phyloP scores from a whole-genome alignment of 2,329 filamentous ascomycete genomes.

The Annulohypoxylon truncatum region DNA sequence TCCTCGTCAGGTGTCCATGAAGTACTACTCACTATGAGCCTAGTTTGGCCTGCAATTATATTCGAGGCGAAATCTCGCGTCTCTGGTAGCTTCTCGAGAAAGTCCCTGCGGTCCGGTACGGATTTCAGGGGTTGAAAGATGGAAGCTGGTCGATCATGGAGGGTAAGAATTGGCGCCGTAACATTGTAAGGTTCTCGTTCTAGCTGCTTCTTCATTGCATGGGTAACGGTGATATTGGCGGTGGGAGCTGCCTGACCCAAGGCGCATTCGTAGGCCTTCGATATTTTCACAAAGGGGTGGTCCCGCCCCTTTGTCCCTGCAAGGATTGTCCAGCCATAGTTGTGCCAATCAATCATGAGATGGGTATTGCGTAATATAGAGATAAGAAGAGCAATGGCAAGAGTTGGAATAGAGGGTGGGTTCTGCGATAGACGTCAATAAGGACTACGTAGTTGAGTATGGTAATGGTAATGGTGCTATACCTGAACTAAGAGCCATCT shows the following conservation, averaged over 20 bases:
- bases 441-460: slow-evolving; percentile 30
- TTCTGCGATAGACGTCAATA: slow-evolving; percentile 67
- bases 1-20: slow-evolving; percentile 99
- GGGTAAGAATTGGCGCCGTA: slow-evolving; percentile 71
- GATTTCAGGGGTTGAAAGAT: slow-evolving; percentile 79
- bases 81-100: slow-evolving; percentile 74
- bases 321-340: slow-evolving; percentile 96
- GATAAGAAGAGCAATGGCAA: slow-evolving; percentile 78
- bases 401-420: slow-evolving; percentile 91
- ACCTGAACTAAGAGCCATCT: slow-evolving; percentile 89
- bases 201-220: slow-evolving; percentile 85
- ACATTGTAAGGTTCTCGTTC: slow-evolving; percentile 72
- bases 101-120: slow-evolving; percentile 60
- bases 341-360: slow-evolving; percentile 97
- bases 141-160: slow-evolving; percentile 87
- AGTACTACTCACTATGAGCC: slow-evolving; percentile 88
- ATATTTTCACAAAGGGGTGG: slow-evolving; percentile 82
- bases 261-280: slow-evolving; percentile 79
- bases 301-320: slow-evolving; percentile 66
- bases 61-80: slow-evolving; percentile 69
- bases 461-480: slow-evolving; percentile 37
- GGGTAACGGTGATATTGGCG: slow-evolving; percentile 87
- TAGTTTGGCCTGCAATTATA: slow-evolving; percentile 68
- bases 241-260: slow-evolving; percentile 75
- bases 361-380: slow-evolving; percentile 82